Base-by-base conservation (phyloP, 1,139 yeast genomes). In the Tardiomyces blankii region DNA sequence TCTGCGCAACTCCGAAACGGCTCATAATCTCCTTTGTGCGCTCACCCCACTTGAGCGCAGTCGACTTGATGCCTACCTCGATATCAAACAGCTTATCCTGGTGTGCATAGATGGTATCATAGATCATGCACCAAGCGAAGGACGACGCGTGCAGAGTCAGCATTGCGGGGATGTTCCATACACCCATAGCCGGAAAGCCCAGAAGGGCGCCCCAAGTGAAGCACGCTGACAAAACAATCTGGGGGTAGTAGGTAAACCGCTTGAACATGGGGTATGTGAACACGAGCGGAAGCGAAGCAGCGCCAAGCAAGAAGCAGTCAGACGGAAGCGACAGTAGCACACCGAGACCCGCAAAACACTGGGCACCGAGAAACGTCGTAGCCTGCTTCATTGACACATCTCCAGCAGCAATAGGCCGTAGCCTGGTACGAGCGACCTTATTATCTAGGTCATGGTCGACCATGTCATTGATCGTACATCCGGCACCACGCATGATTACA, bases 71-170 rank as follows among this genome's bases (percentile, higher is more conserved):
- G 7, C 97, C 97, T 0, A 95, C 97, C 46, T 74, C 69, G 45
- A 83, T 67, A 63, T 93, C 99, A 58, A 82, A 93, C 49, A 65
- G 68, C 67, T 93, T 93, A 64, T 93, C 98, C 67, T 93, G 99
- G 63, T 93, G 99, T 1, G 98, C 98, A 63, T 93, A 93, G 40
- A 93, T 79, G 2, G 97, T 86, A 63, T 93, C 99, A 64, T 93
- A 93, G 44, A 83, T 80, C 86, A 93, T 83, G 54, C 95, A 82
- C 98, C 98, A 93, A 47, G 82, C 72, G 61, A 82, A 84, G 42
- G 88, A 81, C 16, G 95, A 78, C 2, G 79, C 63, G 55, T 82
- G 86, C 44, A 93, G 70, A 1, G 96, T 87, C 12, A 77, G 68
- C 77, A 89, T 89, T 2, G 88, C 84, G 18, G 78, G 67, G 68